Conservation (phyloP, 1,284 basidiomycete genomes). For the Rhodotorula sp. region DNA sequence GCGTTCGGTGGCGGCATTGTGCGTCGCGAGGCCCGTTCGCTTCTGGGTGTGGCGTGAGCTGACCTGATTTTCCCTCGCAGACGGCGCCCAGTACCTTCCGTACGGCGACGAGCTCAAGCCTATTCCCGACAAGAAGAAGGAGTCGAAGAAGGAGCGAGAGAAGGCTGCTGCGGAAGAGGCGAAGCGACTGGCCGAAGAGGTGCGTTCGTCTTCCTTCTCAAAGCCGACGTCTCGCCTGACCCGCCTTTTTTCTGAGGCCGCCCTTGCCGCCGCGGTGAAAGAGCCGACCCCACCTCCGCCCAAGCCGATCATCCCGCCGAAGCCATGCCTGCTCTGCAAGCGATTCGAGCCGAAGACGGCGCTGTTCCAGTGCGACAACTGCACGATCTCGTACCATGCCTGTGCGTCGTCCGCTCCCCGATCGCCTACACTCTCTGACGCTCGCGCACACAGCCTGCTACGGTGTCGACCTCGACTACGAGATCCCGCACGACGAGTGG, state of each 20-base stretch:
- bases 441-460: slow-evolving; percentile 32
- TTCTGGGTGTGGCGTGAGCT: not conserved
- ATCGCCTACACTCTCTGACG: not conserved
- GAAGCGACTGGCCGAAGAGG: slow-evolving; percentile 10
- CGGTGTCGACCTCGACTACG: slow-evolving; percentile 35
- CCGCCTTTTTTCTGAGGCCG: not conserved
- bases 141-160: slow-evolving; percentile 7
- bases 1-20: slow-evolving; percentile 44
- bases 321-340: slow-evolving; percentile 42
- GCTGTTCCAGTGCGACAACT: slow-evolving; percentile 39
- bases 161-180: slow-evolving; percentile 6
- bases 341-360: slow-evolving; percentile 39
- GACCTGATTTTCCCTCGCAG: slow-evolving; percentile 12
- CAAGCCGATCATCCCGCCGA: slow-evolving; percentile 30
- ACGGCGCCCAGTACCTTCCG: slow-evolving; percentile 40
- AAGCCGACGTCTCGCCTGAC: not conserved
- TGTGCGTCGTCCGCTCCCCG: slow-evolving; percentile 10
- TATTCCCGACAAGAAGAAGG: not conserved
- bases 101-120: slow-evolving; percentile 30
- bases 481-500: slow-evolving; percentile 34
- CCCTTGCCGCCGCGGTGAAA: slow-evolving; percentile 8
- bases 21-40: not conserved
- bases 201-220: not conserved
- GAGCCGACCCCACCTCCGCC: slow-evolving; percentile 27
- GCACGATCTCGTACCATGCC: slow-evolving; percentile 39